Evolutionary conservation across 2,329 filamentous ascomycete genomes (phyloP), one percentile per base, ranked within the genome.

Genomic region (Pleurostoma richardsiae): DNA sequence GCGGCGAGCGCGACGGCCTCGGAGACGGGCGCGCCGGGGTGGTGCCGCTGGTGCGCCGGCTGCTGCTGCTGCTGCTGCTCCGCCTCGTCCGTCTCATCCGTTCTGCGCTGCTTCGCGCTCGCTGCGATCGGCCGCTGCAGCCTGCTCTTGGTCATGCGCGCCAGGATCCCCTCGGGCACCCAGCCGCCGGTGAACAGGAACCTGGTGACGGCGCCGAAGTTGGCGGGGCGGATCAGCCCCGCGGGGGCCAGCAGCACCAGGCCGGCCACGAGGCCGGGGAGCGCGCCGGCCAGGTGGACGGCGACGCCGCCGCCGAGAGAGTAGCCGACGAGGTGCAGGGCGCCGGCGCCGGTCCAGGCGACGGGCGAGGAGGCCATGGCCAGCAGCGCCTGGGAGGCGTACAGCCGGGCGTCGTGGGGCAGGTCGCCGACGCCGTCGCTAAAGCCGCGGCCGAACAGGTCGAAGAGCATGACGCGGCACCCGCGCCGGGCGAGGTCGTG

Each of bases 381-480:
- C 8, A 86, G 70, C 31, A 87, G 66, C 33, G 89, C 80, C 60
- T 88, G 81, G 1, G 77, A 72, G 4, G 74, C 76, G 65, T 86
- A 89, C 4, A 90, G 76, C 2, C 76, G 71, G 10, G 75, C 68
- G 59, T 87, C 81, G 59, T 86, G 82, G 5, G 73, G 69, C n/a
- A 82, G 61, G 42, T 76, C 70, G 2, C 65, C 62, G 0, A 87
- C 86, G 2, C 76, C 76, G 59, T 90, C 86, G 1, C 83, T 88
- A 60, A 88, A 94, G 6, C 90, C 90, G 55, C 90, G 76, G 27
- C 88, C 88, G 53, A 84, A 89, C 43, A 89, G 73, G 61, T 90
- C 86, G 59, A 92, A 90, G 2, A 92, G 68, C 78, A 95, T 85
- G 3, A 95, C 88, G 50, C 89, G 75, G 62, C 79, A 90, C 1